These are phyloP conservation scores for Naumovozyma castellii DNA, from an alignment of 805 yeast species.

Conservation along the genomic window DNA sequence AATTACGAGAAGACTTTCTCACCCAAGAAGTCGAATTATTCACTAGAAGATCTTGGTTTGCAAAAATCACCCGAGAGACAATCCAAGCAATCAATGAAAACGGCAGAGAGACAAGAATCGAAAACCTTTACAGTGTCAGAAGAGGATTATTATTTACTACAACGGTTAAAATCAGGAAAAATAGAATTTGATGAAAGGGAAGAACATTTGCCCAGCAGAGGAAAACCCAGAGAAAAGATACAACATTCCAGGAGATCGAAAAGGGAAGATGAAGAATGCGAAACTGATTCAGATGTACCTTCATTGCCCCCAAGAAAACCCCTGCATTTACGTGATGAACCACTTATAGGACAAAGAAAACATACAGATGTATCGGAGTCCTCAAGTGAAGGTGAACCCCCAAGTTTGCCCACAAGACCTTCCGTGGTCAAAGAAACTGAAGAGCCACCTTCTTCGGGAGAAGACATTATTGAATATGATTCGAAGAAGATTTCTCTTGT, in stretches of 20 bases:
- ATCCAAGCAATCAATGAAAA: not conserved
- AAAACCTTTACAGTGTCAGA: conserved; percentile 18
- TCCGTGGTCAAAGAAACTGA: not conserved
- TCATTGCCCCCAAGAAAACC: conserved; percentile 3
- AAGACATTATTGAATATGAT: too few relatives aligned
- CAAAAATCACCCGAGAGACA: conserved; percentile 1
- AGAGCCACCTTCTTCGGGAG: not conserved
- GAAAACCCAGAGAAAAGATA: conserved; percentile 13
- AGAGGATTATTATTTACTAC: conserved; percentile 23
- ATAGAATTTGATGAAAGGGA: not conserved
- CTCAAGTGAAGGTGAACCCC: not conserved
- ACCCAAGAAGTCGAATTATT: conserved; percentile 12
- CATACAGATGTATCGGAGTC: too few relatives aligned
- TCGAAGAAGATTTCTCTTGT: too few relatives aligned
- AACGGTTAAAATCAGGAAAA: conserved; percentile 10
- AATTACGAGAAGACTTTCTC: conserved; percentile 26
- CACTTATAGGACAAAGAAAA: too few relatives aligned
- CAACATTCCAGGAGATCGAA: not conserved
- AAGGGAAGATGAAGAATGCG: not conserved
- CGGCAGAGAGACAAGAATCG: not conserved
- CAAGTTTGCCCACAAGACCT: not conserved
- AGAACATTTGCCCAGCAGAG: conserved; percentile 17
- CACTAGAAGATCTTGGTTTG: conserved; percentile 5
- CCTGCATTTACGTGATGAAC: not conserved
- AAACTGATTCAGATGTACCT: conserved; percentile 2